Percentiles rank a stretch among this genome's conserved stretches.
phyloP scores from a whole-genome alignment of 164 flowering plant genomes.

The Nymphaea colorata region DNA sequence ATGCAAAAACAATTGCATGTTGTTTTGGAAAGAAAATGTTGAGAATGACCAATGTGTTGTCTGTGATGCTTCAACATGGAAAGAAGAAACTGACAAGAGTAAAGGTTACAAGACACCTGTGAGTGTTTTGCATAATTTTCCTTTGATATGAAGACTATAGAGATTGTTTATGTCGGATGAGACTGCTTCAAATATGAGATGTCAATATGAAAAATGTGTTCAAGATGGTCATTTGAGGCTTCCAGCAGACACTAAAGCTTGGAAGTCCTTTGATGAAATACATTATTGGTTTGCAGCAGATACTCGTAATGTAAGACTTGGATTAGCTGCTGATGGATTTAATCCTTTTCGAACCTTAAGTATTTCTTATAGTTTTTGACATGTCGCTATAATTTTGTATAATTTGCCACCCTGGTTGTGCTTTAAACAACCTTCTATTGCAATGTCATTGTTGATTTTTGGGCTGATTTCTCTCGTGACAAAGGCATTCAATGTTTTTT shows the following conservation, averaged over 20 bases:
- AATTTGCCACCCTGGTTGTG: too few species aligned
- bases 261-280: constrained; percentile 1
- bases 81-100: background rate
- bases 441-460: too few species aligned
- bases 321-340: too few species aligned
- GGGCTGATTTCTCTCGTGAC: too few species aligned
- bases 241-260: constrained; percentile 1
- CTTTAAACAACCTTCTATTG: too few species aligned
- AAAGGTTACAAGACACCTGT: background rate
- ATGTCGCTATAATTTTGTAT: too few species aligned
- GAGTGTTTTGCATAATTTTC: background rate
- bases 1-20: background rate
- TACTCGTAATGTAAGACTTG: too few species aligned
- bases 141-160: background rate
- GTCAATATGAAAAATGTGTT: background rate
- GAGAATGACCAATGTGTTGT: background rate
- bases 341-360: too few species aligned
- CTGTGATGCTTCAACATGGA: constrained; percentile 1
- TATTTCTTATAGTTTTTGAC: too few species aligned
- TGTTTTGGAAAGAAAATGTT: constrained; percentile 1
- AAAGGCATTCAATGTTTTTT: too few species aligned
- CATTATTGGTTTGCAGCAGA: too few species aligned
- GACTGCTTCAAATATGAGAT: constrained; percentile 1
- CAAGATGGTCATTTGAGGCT: constrained; percentile 1
- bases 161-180: constrained; percentile 1